phyloP scores from a whole-genome alignment of 2,329 filamentous ascomycete species.

The Arthrobotrys musiformis region DNA sequence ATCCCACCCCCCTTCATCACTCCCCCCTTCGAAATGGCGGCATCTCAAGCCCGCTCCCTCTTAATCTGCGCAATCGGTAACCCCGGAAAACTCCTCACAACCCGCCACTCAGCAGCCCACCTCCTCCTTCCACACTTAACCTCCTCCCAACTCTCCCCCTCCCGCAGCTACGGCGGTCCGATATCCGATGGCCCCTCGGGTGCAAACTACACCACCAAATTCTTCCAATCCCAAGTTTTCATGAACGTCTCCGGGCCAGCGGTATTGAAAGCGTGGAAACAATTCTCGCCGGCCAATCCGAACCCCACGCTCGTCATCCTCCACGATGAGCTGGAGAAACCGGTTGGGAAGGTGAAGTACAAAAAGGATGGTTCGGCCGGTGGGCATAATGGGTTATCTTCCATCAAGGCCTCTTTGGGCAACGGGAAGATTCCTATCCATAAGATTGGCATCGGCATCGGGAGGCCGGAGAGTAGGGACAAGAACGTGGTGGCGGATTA shows the following conservation, averaged over 20 bases:
- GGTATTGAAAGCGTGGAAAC: slow-evolving; percentile 73
- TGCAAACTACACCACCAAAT: slow-evolving; percentile 67
- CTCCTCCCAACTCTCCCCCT: slow-evolving; percentile 66
- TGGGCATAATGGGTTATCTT: slow-evolving; percentile 81
- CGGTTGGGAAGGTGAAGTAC: slow-evolving; percentile 74
- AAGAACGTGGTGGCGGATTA: slow-evolving; percentile 76
- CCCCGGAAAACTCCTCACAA: slow-evolving; percentile 73
- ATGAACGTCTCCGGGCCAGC: slow-evolving; percentile 89
- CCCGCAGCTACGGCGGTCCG: slow-evolving; percentile 66
- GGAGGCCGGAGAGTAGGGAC: slow-evolving; percentile 78
- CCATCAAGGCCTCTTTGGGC: slow-evolving; percentile 69
- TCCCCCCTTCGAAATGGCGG: not conserved
- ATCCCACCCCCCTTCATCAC: too few relatives aligned
- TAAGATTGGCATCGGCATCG: slow-evolving; percentile 85
- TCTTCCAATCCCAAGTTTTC: slow-evolving; percentile 78
- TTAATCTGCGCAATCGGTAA: slow-evolving; percentile 91
- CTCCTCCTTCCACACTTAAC: slow-evolving; percentile 74
- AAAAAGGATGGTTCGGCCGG: slow-evolving; percentile 73
- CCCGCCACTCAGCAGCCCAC: slow-evolving; percentile 89
- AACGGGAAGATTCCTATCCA: slow-evolving; percentile 59
- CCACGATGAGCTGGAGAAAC: slow-evolving; percentile 86
- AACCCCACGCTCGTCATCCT: slow-evolving; percentile 74
- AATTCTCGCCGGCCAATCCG: slow-evolving; percentile 25
- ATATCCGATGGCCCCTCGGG: slow-evolving; percentile 62
- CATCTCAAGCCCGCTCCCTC: slow-evolving; percentile 66